These are phyloP conservation scores for Chrysanthemum seticuspe DNA, from an alignment of 129 eudicot species.

Conservation along the genomic window DNA sequence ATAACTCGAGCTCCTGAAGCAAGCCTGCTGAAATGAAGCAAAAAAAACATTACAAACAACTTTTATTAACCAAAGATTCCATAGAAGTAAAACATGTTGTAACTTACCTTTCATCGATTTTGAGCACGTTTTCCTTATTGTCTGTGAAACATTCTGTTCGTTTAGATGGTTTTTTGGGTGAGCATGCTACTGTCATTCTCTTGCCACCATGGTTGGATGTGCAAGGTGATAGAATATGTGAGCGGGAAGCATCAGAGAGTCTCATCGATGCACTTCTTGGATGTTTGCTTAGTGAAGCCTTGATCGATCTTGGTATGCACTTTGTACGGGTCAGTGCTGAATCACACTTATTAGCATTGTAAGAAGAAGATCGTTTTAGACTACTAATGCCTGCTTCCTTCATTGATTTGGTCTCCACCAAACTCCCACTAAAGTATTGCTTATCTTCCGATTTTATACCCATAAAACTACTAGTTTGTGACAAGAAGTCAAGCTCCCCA, in stretches of 20 bases:
- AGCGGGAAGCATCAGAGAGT: neutral
- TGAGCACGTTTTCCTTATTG: conserved; percentile 54
- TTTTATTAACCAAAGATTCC: neutral
- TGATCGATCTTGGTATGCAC: conserved; percentile 34
- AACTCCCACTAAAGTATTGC: conserved; percentile 50
- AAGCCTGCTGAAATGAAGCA: conserved; percentile 53
- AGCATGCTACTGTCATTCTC: neutral
- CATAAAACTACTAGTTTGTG: conserved; percentile 30
- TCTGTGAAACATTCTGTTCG: conserved; percentile 29
- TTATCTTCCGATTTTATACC: conserved; percentile 18
- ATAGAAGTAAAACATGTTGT: conserved; percentile 1
- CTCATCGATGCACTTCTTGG: conserved; percentile 12
- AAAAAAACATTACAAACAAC: conserved; percentile 18
- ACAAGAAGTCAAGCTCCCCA: conserved; percentile 61
- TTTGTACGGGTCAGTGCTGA: conserved; percentile 37
- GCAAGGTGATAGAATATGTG: conserved; percentile 9
- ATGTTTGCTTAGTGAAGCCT: neutral
- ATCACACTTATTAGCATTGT: conserved; percentile 51
- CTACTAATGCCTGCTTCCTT: conserved; percentile 44
- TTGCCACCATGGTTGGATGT: neutral
- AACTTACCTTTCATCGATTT: conserved; percentile 82
- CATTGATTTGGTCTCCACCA: conserved; percentile 19
- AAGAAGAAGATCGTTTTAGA: conserved; percentile 69
- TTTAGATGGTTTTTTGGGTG: conserved; percentile 27
- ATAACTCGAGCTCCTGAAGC: conserved; percentile 76